These are phyloP conservation scores for Plantago rigida DNA, from an alignment of 305 asterid species.

Conservation along the genomic window DNA sequence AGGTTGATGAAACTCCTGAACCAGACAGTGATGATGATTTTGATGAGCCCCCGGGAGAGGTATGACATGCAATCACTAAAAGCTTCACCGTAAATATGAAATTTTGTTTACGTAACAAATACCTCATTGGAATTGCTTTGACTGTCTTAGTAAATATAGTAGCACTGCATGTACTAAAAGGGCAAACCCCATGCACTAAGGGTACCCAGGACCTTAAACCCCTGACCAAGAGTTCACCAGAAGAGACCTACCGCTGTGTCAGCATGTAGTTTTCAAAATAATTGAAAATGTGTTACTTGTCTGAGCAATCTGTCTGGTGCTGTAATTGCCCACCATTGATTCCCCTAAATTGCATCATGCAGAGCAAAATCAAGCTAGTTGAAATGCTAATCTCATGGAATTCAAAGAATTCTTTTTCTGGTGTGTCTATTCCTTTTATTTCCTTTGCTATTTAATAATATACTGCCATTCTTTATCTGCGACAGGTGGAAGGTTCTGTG, in stretches of 20 bases:
- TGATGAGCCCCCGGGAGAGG: constrained; percentile 56
- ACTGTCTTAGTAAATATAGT: too few species aligned
- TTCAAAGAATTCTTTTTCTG: not conserved
- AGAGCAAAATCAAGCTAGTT: not conserved
- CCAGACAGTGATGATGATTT: constrained; percentile 81
- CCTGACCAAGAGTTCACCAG: too few species aligned
- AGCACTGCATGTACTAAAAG: too few species aligned
- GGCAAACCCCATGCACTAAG: too few species aligned
- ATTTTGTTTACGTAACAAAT: too few species aligned
- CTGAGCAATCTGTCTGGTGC: not conserved
- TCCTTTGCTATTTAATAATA: not conserved
- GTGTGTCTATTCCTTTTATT: not conserved
- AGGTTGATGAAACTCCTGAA: constrained; percentile 62
- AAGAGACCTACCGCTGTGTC: too few species aligned
- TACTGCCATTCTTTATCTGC: constrained; percentile 19
- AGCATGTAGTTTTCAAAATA: not conserved
- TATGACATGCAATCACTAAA: constrained; percentile 17
- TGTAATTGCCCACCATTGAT: not conserved
- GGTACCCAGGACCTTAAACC: too few species aligned
- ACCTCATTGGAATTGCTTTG: too few species aligned
- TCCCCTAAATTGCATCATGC: not conserved
- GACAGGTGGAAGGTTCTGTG: constrained; percentile 88
- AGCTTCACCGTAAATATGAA: too few species aligned
- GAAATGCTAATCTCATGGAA: not conserved
- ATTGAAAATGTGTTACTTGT: not conserved